Conservation (phyloP, 2,329 filamentous ascomycete species). For the Zelopaecilomyces penicillatus region DNA sequence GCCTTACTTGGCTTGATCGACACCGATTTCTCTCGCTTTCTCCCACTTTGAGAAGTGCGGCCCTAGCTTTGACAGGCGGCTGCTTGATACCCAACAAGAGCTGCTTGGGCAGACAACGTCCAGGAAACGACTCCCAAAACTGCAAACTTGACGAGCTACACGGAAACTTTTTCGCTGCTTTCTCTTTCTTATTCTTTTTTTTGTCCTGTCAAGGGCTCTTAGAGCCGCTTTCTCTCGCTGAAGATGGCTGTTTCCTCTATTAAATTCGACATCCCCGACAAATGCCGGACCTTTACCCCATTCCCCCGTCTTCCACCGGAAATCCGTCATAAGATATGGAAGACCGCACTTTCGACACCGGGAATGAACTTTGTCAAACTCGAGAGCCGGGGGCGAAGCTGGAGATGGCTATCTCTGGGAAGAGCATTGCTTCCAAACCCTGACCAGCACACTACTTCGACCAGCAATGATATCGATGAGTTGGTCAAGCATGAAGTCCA, state of each 20-base stretch:
- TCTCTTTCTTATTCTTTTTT: not conserved
- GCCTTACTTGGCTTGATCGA: too few relatives aligned
- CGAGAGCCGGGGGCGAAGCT: slow-evolving; percentile 12
- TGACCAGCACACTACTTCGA: slow-evolving; percentile 5
- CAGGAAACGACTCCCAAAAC: too few relatives aligned
- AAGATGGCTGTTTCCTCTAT: slow-evolving; percentile 9
- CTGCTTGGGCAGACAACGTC: too few relatives aligned
- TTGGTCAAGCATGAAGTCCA: slow-evolving; percentile 16
- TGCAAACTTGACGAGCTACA: too few relatives aligned
- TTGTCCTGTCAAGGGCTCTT: not conserved
- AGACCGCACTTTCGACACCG: slow-evolving; percentile 19
- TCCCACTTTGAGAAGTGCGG: too few relatives aligned
- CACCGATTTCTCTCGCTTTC: too few relatives aligned
- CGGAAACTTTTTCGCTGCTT: not conserved
- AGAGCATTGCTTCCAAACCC: slow-evolving; percentile 1
- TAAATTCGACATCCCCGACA: slow-evolving; percentile 23
- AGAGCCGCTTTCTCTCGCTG: not conserved
- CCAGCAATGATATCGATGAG: slow-evolving; percentile 12
- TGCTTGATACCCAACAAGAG: too few relatives aligned
- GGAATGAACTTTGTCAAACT: slow-evolving; percentile 29
- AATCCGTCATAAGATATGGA: slow-evolving; percentile 28
- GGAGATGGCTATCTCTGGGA: slow-evolving; percentile 15
- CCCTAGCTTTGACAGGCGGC: too few relatives aligned
- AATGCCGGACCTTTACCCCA: slow-evolving; percentile 22
- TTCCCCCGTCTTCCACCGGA: slow-evolving; percentile 27